phyloP scores from a whole-genome alignment of 257 asterid species.

The Leonotis leonurus region DNA sequence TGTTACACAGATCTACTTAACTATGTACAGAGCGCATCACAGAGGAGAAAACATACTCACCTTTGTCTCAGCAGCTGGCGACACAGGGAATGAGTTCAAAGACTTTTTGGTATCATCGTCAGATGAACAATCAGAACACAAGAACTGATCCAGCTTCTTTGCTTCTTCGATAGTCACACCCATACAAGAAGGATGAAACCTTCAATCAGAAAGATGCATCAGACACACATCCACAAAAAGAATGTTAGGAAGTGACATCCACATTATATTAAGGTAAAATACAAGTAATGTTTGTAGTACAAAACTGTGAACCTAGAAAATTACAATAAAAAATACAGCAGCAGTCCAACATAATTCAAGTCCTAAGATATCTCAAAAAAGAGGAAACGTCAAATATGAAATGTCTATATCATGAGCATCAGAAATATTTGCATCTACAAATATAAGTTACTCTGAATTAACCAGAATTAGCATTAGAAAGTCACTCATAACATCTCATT shows the following conservation, averaged over 20 bases:
- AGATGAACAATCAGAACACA: conserved; percentile 78
- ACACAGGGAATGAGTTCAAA: conserved; percentile 56
- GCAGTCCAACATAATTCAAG: neutral
- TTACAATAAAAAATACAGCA: neutral
- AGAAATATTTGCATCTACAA: neutral
- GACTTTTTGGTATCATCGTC: conserved; percentile 71
- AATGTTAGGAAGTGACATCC: neutral
- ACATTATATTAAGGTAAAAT: neutral
- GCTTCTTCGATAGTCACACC: conserved; percentile 82
- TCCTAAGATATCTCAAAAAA: neutral
- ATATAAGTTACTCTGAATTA: neutral
- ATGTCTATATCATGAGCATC: neutral
- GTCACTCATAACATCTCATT: neutral
- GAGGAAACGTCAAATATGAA: neutral
- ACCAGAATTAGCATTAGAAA: neutral
- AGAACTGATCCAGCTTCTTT: conserved; percentile 67
- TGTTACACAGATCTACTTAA: neutral
- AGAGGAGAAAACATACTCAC: conserved; percentile 20
- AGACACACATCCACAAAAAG: neutral
- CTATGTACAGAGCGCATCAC: neutral
- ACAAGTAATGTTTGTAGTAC: neutral
- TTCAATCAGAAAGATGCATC: conserved; percentile 24
- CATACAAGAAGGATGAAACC: conserved; percentile 92
- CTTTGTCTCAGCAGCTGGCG: conserved; percentile 49
- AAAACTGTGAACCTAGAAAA: neutral